Conservation (phyloP, 176 grass and related monocot species). For the Neostapfia colusana region DNA sequence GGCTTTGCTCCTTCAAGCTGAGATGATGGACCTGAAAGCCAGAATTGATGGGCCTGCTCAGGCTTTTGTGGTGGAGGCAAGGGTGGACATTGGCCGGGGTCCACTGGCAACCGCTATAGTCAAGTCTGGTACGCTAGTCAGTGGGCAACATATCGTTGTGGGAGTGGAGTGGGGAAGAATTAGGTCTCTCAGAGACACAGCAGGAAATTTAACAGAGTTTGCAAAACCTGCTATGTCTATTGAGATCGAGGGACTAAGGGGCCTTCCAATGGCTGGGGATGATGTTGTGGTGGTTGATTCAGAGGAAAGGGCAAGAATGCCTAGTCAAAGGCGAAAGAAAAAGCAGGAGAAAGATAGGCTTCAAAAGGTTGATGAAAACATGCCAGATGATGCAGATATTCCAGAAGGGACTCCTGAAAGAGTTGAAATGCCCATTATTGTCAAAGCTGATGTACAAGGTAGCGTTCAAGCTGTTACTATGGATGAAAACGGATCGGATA, state of each 20-base stretch:
- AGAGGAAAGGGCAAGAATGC: slow-evolving; percentile 95
- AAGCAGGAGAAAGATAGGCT: slow-evolving; percentile 79
- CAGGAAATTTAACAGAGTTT: slow-evolving; percentile 42
- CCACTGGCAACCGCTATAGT: slow-evolving; percentile 90
- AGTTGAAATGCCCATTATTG: slow-evolving; percentile 83
- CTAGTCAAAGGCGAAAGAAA: slow-evolving; percentile 85
- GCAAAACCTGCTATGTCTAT: slow-evolving; percentile 72
- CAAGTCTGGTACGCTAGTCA: slow-evolving; percentile 66
- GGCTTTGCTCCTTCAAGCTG: slow-evolving; percentile 87
- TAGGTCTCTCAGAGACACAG: slow-evolving; percentile 71
- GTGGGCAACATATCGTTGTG: slow-evolving; percentile 80
- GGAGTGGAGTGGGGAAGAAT: slow-evolving; percentile 90
- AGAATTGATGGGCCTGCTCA: slow-evolving; percentile 81
- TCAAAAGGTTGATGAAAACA: slow-evolving; percentile 43
- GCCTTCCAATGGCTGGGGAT: slow-evolving; percentile 93
- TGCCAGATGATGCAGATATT: slow-evolving; percentile 55
- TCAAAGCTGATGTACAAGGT: slow-evolving; percentile 96
- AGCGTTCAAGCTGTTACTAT: slow-evolving; percentile 98
- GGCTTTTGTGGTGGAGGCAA: slow-evolving; percentile 92
- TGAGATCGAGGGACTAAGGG: slow-evolving; percentile 88
- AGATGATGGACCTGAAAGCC: slow-evolving; percentile 95
- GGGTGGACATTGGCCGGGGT: slow-evolving; percentile 79
- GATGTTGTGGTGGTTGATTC: slow-evolving; percentile 87
- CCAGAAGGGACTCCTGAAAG: slow-evolving; percentile 63
- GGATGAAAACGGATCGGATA: no score